A percentile compares a stretch with the other conserved stretches of the same genome.
phyloP scores from a whole-genome alignment of 2,329 filamentous ascomycete species.

The Aspergillaceae sp. region DNA sequence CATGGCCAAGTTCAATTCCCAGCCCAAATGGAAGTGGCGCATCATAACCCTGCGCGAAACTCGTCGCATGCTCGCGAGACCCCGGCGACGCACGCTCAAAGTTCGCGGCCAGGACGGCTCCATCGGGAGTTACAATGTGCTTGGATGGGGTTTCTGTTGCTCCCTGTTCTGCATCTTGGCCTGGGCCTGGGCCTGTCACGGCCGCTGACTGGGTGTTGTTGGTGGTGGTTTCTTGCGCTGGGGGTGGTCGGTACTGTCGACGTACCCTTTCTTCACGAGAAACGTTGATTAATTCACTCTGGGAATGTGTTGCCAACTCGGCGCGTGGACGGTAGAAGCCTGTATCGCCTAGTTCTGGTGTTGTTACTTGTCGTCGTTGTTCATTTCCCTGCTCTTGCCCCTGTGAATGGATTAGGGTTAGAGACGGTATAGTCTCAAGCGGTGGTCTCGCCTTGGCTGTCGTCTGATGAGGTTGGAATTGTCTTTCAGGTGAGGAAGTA shows the following conservation, averaged over 20 bases:
- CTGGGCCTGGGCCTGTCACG: neutral
- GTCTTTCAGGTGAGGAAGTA: neutral
- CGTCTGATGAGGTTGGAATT: too few species aligned
- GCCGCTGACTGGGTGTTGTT: neutral
- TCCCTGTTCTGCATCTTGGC: too few species aligned
- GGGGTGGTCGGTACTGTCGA: neutral
- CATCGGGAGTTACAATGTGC: slow-evolving; percentile 18
- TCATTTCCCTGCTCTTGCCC: neutral
- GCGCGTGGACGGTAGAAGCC: slow-evolving; percentile 17
- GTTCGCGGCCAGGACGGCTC: slow-evolving; percentile 19
- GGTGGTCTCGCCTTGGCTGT: too few species aligned
- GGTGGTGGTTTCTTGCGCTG: neutral
- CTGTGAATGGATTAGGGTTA: neutral
- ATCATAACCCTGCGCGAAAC: neutral
- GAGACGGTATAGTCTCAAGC: too few species aligned
- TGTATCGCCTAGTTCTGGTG: slow-evolving; percentile 22
- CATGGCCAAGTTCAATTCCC: neutral
- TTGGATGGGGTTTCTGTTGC: neutral
- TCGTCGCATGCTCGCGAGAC: neutral
- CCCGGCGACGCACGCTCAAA: slow-evolving; percentile 7
- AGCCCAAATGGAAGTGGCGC: neutral
- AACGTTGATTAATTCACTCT: slow-evolving; percentile 24
- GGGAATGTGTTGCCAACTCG: slow-evolving; percentile 16
- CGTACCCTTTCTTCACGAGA: slow-evolving; percentile 7
- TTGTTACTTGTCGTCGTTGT: neutral